These are phyloP conservation scores for Monsonia emarginata DNA, from an alignment of 441 rosid genomes.

Conservation along the genomic window DNA sequence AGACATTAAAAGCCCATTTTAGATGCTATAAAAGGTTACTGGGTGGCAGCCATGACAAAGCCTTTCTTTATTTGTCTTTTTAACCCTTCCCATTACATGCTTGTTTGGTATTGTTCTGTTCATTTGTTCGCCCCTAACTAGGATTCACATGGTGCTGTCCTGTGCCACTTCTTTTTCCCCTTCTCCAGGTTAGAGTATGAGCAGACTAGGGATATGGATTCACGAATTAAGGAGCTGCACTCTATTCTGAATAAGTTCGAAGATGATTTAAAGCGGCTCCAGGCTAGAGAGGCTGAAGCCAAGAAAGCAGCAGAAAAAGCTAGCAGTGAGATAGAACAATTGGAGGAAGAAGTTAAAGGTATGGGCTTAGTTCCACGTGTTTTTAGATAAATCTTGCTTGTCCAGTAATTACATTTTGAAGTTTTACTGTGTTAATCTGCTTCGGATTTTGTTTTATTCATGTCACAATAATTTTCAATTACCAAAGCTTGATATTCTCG, in stretches of 20 bases:
- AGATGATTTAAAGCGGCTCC: conserved; percentile 53
- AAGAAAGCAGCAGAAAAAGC: conserved; percentile 55
- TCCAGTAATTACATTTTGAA: neutral
- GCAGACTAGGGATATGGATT: conserved; percentile 82
- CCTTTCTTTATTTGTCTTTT: neutral
- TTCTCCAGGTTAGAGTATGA: conserved; percentile 78
- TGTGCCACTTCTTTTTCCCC: neutral
- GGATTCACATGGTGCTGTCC: conserved; percentile 4
- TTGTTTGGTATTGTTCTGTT: neutral
- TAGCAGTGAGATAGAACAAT: conserved; percentile 46
- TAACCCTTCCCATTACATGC: neutral
- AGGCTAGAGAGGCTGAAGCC: conserved; percentile 54
- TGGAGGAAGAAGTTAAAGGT: conserved; percentile 78
- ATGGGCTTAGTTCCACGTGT: conserved; percentile 20
- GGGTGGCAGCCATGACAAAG: neutral
- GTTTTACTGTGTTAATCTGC: neutral
- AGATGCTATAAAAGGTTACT: neutral
- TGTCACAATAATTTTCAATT: neutral
- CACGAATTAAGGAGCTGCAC: conserved; percentile 72
- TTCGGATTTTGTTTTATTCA: neutral
- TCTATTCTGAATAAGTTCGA: conserved; percentile 53
- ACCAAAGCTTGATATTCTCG: no score
- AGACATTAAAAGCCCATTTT: neutral
- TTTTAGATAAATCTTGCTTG: conserved; percentile 6
- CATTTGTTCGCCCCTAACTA: neutral